These are phyloP conservation scores for Pyronema omphalodes DNA, from an alignment of 495 filamentous ascomycete genomes.

Conservation along the genomic window DNA sequence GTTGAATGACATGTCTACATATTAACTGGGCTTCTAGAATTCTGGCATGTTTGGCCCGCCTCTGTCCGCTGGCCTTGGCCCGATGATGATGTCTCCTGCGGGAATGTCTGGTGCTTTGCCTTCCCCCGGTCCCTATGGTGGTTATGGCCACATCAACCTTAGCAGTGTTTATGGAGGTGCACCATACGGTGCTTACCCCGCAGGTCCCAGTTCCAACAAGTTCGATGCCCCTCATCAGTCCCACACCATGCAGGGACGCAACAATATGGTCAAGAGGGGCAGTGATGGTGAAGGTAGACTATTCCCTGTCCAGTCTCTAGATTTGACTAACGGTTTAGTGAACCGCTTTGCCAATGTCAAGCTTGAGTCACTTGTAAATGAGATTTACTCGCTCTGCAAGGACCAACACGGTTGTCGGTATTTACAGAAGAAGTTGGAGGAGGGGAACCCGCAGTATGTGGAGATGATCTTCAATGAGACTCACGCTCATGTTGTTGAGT, in stretches of 20 bases:
- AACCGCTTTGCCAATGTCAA: conserved; percentile 58
- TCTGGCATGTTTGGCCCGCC: conserved; percentile 17
- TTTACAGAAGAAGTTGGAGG: conserved; percentile 92
- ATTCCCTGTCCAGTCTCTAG: not conserved
- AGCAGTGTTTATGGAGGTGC: conserved; percentile 18
- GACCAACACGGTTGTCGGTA: conserved; percentile 95
- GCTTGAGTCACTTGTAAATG: conserved; percentile 58
- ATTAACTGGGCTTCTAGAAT: not conserved
- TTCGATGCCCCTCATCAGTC: conserved; percentile 23
- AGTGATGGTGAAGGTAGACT: conserved; percentile 40
- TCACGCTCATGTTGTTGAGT: conserved; percentile 74
- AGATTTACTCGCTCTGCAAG: conserved; percentile 78
- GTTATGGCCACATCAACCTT: conserved; percentile 22
- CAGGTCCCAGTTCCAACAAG: conserved; percentile 1
- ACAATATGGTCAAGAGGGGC: conserved; percentile 45
- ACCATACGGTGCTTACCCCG: conserved; percentile 21
- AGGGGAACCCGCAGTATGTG: conserved; percentile 60
- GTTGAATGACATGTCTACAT: not conserved
- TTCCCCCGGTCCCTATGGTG: conserved; percentile 22
- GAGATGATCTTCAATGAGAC: conserved; percentile 88
- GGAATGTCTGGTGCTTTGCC: conserved; percentile 20
- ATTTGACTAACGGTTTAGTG: conserved; percentile 25
- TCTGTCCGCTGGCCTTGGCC: conserved; percentile 11
- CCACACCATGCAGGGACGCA: conserved; percentile 49
- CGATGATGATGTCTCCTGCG: conserved; percentile 18